phyloP scores from a whole-genome alignment of 106 monocot genomes.

The Chionographis japonica region DNA sequence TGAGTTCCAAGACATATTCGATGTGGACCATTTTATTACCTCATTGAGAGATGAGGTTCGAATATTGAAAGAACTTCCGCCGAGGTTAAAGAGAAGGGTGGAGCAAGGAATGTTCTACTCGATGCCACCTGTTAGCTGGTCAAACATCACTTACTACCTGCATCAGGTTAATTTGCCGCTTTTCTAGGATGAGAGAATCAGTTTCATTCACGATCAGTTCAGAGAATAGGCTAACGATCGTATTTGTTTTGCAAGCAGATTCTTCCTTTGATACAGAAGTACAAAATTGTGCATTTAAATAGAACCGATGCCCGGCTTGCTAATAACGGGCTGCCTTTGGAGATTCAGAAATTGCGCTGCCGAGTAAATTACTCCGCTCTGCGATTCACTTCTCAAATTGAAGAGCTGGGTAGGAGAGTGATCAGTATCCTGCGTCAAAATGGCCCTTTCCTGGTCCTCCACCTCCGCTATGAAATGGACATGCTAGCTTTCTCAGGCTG shows the following conservation, averaged over 20 bases:
- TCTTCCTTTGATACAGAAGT: slow-evolving; percentile 81
- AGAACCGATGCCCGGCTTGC: slow-evolving; percentile 90
- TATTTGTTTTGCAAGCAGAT: slow-evolving; percentile 38
- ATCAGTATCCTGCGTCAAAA: slow-evolving; percentile 52
- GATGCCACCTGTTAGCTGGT: slow-evolving; percentile 96
- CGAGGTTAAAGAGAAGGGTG: slow-evolving; percentile 67
- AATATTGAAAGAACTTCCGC: slow-evolving; percentile 86
- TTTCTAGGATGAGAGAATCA: no score
- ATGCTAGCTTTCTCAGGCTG: slow-evolving; percentile 99
- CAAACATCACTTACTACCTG: slow-evolving; percentile 79
- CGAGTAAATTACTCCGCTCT: slow-evolving; percentile 71
- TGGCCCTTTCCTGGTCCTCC: slow-evolving; percentile 94
- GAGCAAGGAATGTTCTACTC: slow-evolving; percentile 59
- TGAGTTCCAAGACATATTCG: slow-evolving; percentile 95
- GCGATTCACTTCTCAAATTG: slow-evolving; percentile 82
- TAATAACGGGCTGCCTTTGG: slow-evolving; percentile 76
- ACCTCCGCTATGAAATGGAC: slow-evolving; percentile 94
- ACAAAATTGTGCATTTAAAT: slow-evolving; percentile 78
- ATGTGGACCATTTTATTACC: slow-evolving; percentile 90
- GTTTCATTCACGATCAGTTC: neutral
- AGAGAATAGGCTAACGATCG: slow-evolving; percentile 1
- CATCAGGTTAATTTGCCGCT: slow-evolving; percentile 44
- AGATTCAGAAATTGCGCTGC: slow-evolving; percentile 89
- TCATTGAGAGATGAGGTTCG: slow-evolving; percentile 90
- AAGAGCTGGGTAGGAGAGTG: slow-evolving; percentile 78